Evolutionary conservation across 2,329 filamentous ascomycete species (phyloP), one percentile per base, ranked within the genome.

Genomic region (Clarireedia paspali): DNA sequence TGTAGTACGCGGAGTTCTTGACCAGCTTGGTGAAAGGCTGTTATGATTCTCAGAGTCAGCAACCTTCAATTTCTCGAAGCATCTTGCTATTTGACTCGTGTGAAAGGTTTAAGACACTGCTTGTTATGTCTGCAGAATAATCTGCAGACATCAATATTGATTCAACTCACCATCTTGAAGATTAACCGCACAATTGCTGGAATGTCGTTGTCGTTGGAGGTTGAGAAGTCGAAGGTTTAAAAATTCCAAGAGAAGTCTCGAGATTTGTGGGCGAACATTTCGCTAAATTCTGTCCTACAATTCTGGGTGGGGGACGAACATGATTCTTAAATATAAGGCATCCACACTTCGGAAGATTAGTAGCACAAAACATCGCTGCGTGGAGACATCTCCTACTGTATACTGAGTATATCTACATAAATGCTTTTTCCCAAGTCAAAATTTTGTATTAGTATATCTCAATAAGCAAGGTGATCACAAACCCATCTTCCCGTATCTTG

Each of bases 1-100:
- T 96, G 85, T 89, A 96, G 90, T 97, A 99, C 75, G 94, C 88
- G 78, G 87, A 91, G 84, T 87, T 96, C 88, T 97, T 97, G 75
- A 94, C 83, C 75, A 87, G 77, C 85, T 97, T 97, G 83, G 89
- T 84, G 87, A 91, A 92, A 77, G 83, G 74, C 91, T 96, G 74
- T 67, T 66, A 73, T 71, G 74, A 76, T 55, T 58, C 76, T 79
- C 81, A 76, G 85, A 96, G 90, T 96, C 91, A 96, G 92, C 92
- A 96, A 96, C 96, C 96, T 96, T 96, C 91, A 96, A 91, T 78
- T 67, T 66, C 57, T 53, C 88, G 91, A 92, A 96, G 96, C 91
- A 95, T 90, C 89, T 96, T 96, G 92, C 90, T 55, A 54, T 83
- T 80, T 79, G 89, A 94, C 62, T 70, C 58, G 54, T 58, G 58